These are phyloP conservation scores for Flaveria bidentis DNA, from an alignment of 129 eudicot genomes.

Conservation along the genomic window DNA sequence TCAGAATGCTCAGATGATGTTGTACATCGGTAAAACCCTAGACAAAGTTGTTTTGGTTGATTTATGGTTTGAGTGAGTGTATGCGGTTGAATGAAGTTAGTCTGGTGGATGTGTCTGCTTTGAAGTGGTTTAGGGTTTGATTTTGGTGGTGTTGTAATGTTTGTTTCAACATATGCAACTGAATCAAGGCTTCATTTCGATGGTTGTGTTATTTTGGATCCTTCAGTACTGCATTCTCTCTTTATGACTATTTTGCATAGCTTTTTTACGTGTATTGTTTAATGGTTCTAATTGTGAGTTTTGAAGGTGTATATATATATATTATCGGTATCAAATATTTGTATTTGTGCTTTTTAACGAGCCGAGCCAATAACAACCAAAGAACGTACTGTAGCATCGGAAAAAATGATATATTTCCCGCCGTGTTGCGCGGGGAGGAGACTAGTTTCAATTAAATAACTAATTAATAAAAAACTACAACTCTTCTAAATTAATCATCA, in stretches of 20 bases:
- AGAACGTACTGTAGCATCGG: too few species aligned
- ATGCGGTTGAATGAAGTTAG: neutral
- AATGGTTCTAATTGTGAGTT: neutral
- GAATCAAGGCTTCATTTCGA: conserved; percentile 9
- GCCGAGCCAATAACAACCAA: too few species aligned
- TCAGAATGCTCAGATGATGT: conserved; percentile 64
- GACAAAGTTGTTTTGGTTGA: neutral
- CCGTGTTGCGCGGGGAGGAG: too few species aligned
- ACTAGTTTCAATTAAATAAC: too few species aligned
- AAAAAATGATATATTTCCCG: too few species aligned
- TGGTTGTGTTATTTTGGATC: conserved; percentile 13
- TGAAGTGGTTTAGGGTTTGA: conserved; percentile 11
- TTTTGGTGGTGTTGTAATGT: conserved; percentile 8
- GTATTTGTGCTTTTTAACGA: too few species aligned
- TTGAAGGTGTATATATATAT: too few species aligned
- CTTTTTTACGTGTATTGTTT: neutral
- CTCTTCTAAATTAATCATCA: neutral
- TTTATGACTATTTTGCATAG: neutral
- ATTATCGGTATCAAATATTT: too few species aligned
- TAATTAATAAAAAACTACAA: neutral
- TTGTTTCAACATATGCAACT: conserved; percentile 23
- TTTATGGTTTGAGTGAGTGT: conserved; percentile 4
- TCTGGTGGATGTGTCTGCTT: neutral
- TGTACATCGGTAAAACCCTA: conserved; percentile 60
- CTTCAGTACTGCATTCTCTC: conserved; percentile 11